Conservation (phyloP, 1,284 basidiomycete genomes). For the Schizophyllum amplum region DNA sequence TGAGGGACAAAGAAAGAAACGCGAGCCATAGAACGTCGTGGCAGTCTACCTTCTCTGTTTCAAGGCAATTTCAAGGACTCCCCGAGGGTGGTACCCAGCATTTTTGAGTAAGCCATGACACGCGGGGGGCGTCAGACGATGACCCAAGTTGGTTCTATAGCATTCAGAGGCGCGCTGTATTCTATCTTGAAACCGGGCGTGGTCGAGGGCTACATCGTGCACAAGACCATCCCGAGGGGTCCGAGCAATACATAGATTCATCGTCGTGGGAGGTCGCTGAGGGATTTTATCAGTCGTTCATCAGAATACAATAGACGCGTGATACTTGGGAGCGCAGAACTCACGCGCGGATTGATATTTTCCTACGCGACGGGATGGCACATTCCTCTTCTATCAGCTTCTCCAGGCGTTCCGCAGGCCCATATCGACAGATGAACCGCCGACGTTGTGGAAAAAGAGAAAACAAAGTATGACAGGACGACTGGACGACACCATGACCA, state of each 20-base stretch:
- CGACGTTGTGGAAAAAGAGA: too few relatives aligned
- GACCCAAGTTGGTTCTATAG: too few relatives aligned
- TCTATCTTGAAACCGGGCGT: too few relatives aligned
- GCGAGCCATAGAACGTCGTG: neutral
- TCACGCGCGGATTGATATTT: neutral
- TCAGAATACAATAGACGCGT: neutral
- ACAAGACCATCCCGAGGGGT: neutral
- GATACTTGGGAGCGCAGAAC: neutral
- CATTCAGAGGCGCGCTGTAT: too few relatives aligned
- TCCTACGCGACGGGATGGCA: neutral
- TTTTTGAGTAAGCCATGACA: neutral
- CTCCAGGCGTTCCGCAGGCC: neutral
- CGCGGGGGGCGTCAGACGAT: too few relatives aligned
- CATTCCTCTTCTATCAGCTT: neutral
- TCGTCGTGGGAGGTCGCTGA: neutral
- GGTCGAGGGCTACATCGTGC: neutral
- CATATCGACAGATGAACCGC: neutral
- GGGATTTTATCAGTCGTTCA: neutral
- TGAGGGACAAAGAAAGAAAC: neutral
- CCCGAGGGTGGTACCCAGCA: neutral
- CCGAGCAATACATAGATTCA: neutral
- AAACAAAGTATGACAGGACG: neutral
- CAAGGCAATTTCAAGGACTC: neutral
- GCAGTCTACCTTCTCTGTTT: neutral
- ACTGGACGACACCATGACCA: neutral